These are phyloP conservation scores for Themeda triandra DNA, from an alignment of 176 grass and related monocot species.

Conservation along the genomic window DNA sequence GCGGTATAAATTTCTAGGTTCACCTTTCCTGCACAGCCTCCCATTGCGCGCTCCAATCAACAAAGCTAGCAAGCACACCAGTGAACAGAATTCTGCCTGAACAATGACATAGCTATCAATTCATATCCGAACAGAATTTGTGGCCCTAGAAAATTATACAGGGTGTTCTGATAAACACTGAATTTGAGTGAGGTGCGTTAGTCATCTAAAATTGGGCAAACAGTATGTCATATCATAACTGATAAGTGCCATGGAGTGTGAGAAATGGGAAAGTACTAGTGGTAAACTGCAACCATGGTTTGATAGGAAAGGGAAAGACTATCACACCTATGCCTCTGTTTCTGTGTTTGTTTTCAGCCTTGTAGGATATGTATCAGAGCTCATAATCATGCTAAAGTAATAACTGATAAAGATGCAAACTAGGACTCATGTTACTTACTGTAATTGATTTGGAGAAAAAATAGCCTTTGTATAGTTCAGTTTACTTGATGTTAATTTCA, in stretches of 20 bases:
- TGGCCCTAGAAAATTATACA: neutral
- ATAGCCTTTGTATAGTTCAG: no score
- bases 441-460: neutral
- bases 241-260: no score
- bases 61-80: neutral
- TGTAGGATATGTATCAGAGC: neutral
- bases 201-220: neutral
- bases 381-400: neutral
- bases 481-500: no score
- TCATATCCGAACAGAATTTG: neutral
- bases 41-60: constrained; percentile 27
- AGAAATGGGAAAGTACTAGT: neutral
- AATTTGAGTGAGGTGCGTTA: neutral
- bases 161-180: neutral
- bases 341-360: neutral
- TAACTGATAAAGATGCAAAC: neutral
- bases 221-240: neutral
- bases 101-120: constrained; percentile 10
- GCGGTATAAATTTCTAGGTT: no score
- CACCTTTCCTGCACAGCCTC: constrained; percentile 45
- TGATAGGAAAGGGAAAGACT: neutral
- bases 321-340: no score
- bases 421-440: neutral
- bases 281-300: neutral
- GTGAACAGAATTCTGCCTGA: neutral